phyloP scores from a whole-genome alignment of 2,329 filamentous ascomycete species.

The Phyllosticta citribraziliensis region DNA sequence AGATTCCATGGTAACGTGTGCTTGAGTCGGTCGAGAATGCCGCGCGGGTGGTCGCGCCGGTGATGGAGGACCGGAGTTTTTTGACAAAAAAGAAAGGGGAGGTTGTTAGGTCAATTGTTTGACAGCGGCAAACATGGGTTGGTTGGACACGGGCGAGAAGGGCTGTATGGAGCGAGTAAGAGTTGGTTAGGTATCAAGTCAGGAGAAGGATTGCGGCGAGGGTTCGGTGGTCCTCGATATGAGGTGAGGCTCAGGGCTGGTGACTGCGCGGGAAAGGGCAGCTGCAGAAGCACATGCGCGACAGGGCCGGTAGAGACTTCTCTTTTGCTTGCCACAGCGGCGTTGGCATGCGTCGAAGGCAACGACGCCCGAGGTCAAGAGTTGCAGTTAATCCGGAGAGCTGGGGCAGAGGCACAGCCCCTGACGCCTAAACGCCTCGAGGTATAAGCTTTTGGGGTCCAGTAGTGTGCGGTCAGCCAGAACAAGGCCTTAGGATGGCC shows the following conservation, averaged over 20 bases:
- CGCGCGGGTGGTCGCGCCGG: neutral
- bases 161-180: neutral
- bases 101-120: neutral
- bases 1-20: constrained; percentile 5
- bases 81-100: neutral
- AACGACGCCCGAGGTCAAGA: neutral
- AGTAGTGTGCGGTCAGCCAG: neutral
- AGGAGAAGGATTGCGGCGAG: neutral
- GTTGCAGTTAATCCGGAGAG: neutral
- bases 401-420: neutral
- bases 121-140: neutral
- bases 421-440: neutral
- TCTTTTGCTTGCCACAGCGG: neutral
- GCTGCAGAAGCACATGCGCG: neutral
- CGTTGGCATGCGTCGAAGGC: neutral
- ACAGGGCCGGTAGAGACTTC: neutral
- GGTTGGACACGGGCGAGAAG: neutral
- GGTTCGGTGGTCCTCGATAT: neutral
- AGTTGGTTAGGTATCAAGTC: neutral
- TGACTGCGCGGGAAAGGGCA: neutral
- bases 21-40: neutral
- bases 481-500: neutral
- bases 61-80: neutral
- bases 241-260: neutral
- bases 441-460: neutral